Evolutionary conservation across 495 filamentous ascomycete species (phyloP), one percentile per base, ranked within the genome.

Genomic region (Friedmanniomyces simplex): DNA sequence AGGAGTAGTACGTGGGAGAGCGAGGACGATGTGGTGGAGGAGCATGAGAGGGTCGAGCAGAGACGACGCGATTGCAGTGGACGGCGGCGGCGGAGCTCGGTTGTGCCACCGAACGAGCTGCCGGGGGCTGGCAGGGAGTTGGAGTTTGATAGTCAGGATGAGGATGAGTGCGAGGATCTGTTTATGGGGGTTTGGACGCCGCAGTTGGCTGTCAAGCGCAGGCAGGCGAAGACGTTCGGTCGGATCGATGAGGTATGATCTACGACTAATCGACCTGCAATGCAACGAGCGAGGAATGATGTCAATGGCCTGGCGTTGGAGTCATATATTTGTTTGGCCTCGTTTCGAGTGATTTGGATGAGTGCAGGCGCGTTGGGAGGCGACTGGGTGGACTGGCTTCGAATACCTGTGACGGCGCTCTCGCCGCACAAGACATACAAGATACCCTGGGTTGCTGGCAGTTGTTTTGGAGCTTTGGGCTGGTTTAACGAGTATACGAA

Each of bases 121-220:
- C 8, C 48, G 18, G 37, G 41, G 46, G 41, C 62, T 52, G 42
- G 52, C 50, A 46, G 36, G 28, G 67, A 71, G 49, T 71, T 88
- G 2, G 82, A 88, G 53, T 96, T 96, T 68, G 89, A 97, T 72
- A 88, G 83, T 58, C 82, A 90, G 49, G 91, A 97, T 68, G 89
- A 95, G 66, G 89, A 94, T 51, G 91, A 97, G 72, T 95, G 91
- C 60, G 91, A 96, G 65, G 91, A 96, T 69, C 67, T 97, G 50
- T 96, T 97, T 72, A 77, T 82, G 12, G 91, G 91, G 0, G 76
- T 88, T 1, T 97, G 91, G 91, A 87, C 83, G 63, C 74, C 84
- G 16, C 79, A 79, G 49, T 68, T 81, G 39, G 90, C 87, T 34
- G 74, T 73, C 24, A 77, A 74, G 71, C 77, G 88, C 63, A 75